Conservation (phyloP, 2,329 filamentous ascomycete genomes). For the Fusarium irregulare region DNA sequence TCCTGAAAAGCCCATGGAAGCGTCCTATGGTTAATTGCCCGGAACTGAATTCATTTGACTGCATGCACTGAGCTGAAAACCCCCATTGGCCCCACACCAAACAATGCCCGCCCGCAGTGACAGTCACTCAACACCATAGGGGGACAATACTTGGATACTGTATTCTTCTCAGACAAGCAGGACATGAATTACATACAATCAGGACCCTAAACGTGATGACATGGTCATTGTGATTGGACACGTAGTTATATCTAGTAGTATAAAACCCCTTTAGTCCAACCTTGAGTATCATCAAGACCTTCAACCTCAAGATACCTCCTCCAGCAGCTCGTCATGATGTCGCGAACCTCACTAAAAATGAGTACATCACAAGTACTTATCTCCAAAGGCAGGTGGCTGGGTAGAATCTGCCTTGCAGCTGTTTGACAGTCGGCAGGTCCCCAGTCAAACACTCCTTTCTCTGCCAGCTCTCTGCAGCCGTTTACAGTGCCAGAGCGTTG, state of each 20-base stretch:
- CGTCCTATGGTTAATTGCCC: neutral
- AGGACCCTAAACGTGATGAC: neutral
- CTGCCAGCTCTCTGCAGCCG: neutral
- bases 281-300: conserved; percentile 5
- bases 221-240: neutral
- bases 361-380: neutral
- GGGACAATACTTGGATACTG: neutral
- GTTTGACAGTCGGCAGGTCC: neutral
- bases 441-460: neutral
- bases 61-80: neutral
- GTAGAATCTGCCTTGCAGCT: neutral
- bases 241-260: conserved; percentile 2
- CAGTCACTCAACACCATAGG: conserved; percentile 6
- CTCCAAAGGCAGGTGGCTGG: neutral
- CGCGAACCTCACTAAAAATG: neutral
- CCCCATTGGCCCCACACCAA: neutral
- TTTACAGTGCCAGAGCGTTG: conserved; percentile 1
- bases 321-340: neutral
- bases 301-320: conserved; percentile 10
- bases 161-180: neutral
- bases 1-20: neutral
- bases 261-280: neutral
- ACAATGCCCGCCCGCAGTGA: neutral
- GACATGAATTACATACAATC: neutral
- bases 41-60: neutral